These are phyloP conservation scores for Uronychia binucleata DNA, from an alignment of 73 alveolate species.

Conservation along the genomic window DNA sequence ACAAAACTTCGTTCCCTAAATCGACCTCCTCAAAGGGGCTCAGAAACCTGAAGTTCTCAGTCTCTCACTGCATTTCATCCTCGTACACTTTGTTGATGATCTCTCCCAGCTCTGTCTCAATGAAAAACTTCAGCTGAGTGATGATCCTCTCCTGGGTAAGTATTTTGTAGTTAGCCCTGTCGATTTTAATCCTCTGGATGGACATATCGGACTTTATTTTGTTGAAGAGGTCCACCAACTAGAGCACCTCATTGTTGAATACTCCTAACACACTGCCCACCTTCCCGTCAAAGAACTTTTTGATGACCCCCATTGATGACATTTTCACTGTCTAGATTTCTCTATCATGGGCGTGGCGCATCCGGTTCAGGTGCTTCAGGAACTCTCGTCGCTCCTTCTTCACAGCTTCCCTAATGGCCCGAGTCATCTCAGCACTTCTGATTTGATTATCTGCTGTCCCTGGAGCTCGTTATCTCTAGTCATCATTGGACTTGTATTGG, in stretches of 20 bases:
- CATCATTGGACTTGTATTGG: not conserved
- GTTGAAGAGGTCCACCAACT: not conserved
- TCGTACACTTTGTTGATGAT: not conserved
- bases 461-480: not conserved
- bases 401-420: not conserved
- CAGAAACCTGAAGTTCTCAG: not conserved
- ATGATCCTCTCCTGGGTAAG: not conserved
- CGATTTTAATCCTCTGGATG: not conserved
- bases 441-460: not conserved
- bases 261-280: not conserved
- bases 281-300: not conserved
- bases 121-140: not conserved
- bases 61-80: not conserved
- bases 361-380: not conserved
- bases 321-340: not conserved
- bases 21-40: not conserved
- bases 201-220: not conserved
- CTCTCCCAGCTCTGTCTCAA: not conserved
- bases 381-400: not conserved
- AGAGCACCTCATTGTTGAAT: not conserved
- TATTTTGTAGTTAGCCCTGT: not conserved
- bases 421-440: not conserved
- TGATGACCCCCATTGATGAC: not conserved
- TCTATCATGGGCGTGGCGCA: not conserved
- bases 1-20: not conserved